These are phyloP conservation scores for Iberis pinnata DNA, from an alignment of 345 rosid species.

Conservation along the genomic window DNA sequence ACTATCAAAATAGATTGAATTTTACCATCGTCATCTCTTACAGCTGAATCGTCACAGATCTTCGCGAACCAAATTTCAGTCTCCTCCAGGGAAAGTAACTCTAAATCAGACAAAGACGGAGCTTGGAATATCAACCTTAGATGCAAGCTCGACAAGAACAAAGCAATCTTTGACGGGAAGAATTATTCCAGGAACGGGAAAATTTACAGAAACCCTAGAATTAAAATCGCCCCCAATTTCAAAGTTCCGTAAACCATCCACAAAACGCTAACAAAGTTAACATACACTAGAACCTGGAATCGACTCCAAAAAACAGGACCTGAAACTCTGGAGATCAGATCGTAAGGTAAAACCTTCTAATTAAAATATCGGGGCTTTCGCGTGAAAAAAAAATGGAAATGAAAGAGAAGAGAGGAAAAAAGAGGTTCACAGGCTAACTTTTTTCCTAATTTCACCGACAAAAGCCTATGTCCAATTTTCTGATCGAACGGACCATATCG, in stretches of 20 bases:
- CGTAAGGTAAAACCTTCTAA: no score
- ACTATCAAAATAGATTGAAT: background rate
- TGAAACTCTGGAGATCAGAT: conserved; percentile 12
- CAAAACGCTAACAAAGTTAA: background rate
- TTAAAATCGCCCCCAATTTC: conserved; percentile 16
- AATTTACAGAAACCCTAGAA: conserved; percentile 27
- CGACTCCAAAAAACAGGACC: background rate
- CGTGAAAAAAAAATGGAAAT: conserved; percentile 15
- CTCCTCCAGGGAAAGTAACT: conserved; percentile 3
- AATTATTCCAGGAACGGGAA: background rate
- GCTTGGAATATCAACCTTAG: conserved; percentile 10
- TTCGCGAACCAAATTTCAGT: conserved; percentile 9
- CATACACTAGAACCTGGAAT: conserved; percentile 5
- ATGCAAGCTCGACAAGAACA: conserved; percentile 8
- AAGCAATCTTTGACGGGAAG: conserved; percentile 1
- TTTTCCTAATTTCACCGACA: conserved; percentile 19
- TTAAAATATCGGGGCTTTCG: conserved; percentile 21
- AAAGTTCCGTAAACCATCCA: conserved; percentile 20
- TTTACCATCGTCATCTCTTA: conserved; percentile 19
- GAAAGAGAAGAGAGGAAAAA: background rate
- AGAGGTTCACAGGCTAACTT: background rate
- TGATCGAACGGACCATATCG: conserved; percentile 21
- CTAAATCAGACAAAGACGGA: conserved; percentile 12
- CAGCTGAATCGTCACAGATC: conserved; percentile 6
- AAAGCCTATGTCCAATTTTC: conserved; percentile 12